Base-by-base conservation (phyloP, 108 stramenopile genomes). In the Skeletonema menzelii region DNA sequence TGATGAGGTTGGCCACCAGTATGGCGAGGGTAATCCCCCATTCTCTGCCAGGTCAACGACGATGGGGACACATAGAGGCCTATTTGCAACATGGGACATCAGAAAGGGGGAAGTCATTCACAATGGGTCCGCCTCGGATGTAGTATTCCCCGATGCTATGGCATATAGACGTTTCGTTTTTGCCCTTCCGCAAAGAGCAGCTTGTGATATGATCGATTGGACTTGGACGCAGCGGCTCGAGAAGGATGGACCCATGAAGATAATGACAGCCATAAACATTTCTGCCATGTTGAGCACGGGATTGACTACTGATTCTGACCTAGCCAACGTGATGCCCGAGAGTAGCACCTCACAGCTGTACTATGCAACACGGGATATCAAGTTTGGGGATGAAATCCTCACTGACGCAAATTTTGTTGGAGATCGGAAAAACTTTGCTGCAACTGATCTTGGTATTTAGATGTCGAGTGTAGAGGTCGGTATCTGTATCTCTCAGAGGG, bases 361-460 rank as follows among this genome's bases (percentile, higher is more conserved):
- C 20, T 59, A 85, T 31, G 87, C 90, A 8, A 73, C 65, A 5
- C 56, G 73, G 10, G 73, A 88, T 60, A 88, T 91, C 65, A 35
- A 49, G 14, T 68, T 77, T 28, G 86, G 82, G 3, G 86, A 91
- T 28, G 90, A 91, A 56, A 37, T 91, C 17, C 77, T 88, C n/a
- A 68, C 87, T 58, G 74, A 88, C 65, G 87, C 11, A 0, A 37
- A 10, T 37, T 37, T 37, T 2, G 12, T 37, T 2, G 12, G 35
- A 37, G 35, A 37, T 37, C 11, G 11, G 35, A 37, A 2, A 12
- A 0, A 37, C 35, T 37, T 37, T 37, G 35, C 10, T 12, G 35
- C 35, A 12, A 37, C 35, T 37, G 35, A 37, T 37, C 35, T 37
- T 37, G 35, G 35, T 37, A 37, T 37, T 10, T 32, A 37, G 35